These are phyloP conservation scores for Suhomyces wounanorum DNA, from an alignment of 1,139 yeast genomes.

Conservation along the genomic window DNA sequence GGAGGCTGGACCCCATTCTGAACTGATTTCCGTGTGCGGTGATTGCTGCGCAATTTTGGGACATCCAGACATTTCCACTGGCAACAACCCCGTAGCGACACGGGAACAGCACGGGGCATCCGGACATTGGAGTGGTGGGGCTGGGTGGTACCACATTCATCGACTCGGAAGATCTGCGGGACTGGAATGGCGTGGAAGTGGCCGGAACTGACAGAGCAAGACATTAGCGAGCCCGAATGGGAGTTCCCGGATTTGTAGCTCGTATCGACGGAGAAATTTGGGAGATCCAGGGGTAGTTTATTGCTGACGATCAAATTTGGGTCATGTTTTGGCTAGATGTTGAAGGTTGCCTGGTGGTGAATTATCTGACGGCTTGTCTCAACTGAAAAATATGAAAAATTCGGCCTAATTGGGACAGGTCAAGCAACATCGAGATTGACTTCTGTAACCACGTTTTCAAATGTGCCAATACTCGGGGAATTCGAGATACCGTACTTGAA, in stretches of 20 bases:
- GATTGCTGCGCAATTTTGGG: too few relatives aligned
- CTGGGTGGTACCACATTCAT: not conserved
- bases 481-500: too few relatives aligned
- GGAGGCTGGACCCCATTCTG: not conserved
- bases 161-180: not conserved
- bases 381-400: not conserved
- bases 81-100: too few relatives aligned
- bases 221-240: not conserved
- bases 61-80: too few relatives aligned
- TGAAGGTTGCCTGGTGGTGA: not conserved
- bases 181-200: not conserved
- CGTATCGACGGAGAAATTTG: not conserved
- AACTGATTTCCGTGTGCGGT: not conserved
- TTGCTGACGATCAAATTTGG: not conserved
- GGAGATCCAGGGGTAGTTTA: not conserved
- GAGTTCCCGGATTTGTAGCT: not conserved
- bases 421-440: too few relatives aligned
- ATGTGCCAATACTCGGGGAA: not conserved
- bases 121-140: not conserved
- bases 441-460: not conserved
- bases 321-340: not conserved
- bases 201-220: not conserved
- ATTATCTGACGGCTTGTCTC: not conserved
- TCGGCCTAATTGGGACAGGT: not conserved
- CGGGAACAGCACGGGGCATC: not conserved